phyloP scores from a whole-genome alignment of 1,139 yeast genomes.

The Lodderomyces parapsilosis region DNA sequence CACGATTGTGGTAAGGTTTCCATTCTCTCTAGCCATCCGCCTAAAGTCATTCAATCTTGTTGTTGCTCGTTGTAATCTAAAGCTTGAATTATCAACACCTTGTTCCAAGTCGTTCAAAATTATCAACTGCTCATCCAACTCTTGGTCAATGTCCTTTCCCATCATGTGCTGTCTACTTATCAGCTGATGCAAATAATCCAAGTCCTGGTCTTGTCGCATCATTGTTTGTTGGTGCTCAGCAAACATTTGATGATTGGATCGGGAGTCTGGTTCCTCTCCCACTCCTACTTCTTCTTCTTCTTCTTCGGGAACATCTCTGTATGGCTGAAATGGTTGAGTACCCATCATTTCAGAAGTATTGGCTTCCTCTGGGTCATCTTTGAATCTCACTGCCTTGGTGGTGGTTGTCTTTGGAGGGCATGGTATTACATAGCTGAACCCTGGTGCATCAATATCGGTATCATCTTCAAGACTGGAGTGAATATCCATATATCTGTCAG shows the following conservation, averaged over 20 bases:
- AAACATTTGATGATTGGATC: slow-evolving; percentile 47
- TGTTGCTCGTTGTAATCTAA: slow-evolving; percentile 54
- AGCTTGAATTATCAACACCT: slow-evolving; percentile 57
- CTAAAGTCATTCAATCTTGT: slow-evolving; percentile 55
- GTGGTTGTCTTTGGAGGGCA: slow-evolving; percentile 6
- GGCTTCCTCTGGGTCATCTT: slow-evolving; percentile 34
- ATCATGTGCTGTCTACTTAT: slow-evolving; percentile 65
- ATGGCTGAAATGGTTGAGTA: slow-evolving; percentile 35
- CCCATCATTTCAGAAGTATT: slow-evolving; percentile 24
- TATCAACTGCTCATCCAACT: slow-evolving; percentile 67
- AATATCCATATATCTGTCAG: slow-evolving; percentile 21
- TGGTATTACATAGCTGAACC: slow-evolving; percentile 28
- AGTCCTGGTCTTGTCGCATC: slow-evolving; percentile 60
- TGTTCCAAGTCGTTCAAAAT: slow-evolving; percentile 68
- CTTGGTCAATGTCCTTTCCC: slow-evolving; percentile 64
- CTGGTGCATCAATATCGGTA: slow-evolving; percentile 32
- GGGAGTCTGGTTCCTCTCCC: too few relatives aligned
- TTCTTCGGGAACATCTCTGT: slow-evolving; percentile 36
- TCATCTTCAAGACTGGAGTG: slow-evolving; percentile 26
- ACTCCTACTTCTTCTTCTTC: slow-evolving; percentile 4
- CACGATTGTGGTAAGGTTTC: slow-evolving; percentile 70
- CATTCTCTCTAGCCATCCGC: slow-evolving; percentile 61
- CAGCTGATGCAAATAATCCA: slow-evolving; percentile 58
- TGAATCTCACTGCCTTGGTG: slow-evolving; percentile 53
- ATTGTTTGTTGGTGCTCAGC: slow-evolving; percentile 69